These are phyloP conservation scores for Vaccinium myrtillus DNA, from an alignment of 148 eudicot genomes.

Conservation along the genomic window DNA sequence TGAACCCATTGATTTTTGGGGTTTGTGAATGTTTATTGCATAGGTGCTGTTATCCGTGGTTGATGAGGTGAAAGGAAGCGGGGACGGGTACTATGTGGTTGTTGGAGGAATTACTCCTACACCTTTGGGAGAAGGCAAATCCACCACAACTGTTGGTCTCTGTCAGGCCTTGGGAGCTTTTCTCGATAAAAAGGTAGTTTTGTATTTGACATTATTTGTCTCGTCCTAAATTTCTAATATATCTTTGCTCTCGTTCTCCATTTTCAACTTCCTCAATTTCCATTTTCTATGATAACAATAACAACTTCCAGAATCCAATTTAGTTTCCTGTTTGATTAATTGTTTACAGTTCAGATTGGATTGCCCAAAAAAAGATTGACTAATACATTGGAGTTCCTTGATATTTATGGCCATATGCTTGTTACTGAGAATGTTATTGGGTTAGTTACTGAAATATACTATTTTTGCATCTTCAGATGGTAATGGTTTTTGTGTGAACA, in stretches of 20 bases:
- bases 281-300: background rate
- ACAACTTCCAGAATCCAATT: background rate
- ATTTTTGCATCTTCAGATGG: background rate
- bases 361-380: background rate
- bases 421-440: background rate
- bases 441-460: background rate
- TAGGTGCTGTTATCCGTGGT: conserved; percentile 48
- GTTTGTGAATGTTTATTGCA: no score
- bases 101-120: conserved; percentile 99
- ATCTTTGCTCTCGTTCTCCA: background rate
- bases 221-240: background rate
- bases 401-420: background rate
- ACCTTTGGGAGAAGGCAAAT: conserved; percentile 97
- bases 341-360: background rate
- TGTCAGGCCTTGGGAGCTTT: conserved; percentile 99
- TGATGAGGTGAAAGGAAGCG: conserved; percentile 64
- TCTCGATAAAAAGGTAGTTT: conserved; percentile 87
- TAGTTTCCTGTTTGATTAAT: background rate
- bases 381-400: background rate
- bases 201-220: background rate
- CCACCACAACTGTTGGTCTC: conserved; percentile 92
- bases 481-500: background rate
- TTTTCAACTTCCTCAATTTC: background rate
- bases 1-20: background rate
- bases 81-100: conserved; percentile 92